Conservation (phyloP, 192 early-diverging fungal genomes). For the Backusella luteola region DNA sequence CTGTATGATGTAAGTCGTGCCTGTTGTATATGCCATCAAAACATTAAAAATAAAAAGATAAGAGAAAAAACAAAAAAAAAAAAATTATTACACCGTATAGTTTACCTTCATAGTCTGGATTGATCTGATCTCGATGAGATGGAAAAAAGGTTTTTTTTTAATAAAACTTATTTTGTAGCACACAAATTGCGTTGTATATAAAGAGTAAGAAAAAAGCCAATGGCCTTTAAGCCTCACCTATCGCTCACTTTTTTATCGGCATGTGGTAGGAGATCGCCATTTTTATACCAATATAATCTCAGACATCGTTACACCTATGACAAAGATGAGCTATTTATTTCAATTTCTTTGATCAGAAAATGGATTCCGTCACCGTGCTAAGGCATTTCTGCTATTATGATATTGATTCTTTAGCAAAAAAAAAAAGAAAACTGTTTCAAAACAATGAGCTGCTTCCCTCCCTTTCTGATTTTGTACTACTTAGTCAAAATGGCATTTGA, state of each 20-base stretch:
- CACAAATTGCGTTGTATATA: not conserved
- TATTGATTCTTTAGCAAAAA: not conserved
- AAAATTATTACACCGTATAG: not conserved
- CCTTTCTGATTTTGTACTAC: not conserved
- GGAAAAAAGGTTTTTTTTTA: too few species aligned
- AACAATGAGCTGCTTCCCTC: not conserved
- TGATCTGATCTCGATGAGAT: not conserved
- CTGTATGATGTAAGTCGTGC: constrained; percentile 1
- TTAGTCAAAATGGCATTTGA: not conserved
- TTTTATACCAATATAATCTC: not conserved
- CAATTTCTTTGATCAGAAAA: not conserved
- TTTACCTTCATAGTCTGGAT: not conserved
- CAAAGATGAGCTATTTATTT: constrained; percentile 9
- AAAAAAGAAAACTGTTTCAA: not conserved
- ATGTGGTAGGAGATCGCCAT: not conserved
- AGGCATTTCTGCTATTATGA: not conserved
- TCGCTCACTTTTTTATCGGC: not conserved
- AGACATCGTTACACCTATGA: not conserved
- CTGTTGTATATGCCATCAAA: not conserved
- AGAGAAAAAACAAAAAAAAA: not conserved
- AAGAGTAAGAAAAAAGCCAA: not conserved
- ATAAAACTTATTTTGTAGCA: not conserved
- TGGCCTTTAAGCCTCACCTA: not conserved
- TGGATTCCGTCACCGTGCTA: not conserved
- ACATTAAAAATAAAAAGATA: not conserved